Conservation (phyloP, 2,329 filamentous ascomycete genomes). For the Fusarium bulbicola region DNA sequence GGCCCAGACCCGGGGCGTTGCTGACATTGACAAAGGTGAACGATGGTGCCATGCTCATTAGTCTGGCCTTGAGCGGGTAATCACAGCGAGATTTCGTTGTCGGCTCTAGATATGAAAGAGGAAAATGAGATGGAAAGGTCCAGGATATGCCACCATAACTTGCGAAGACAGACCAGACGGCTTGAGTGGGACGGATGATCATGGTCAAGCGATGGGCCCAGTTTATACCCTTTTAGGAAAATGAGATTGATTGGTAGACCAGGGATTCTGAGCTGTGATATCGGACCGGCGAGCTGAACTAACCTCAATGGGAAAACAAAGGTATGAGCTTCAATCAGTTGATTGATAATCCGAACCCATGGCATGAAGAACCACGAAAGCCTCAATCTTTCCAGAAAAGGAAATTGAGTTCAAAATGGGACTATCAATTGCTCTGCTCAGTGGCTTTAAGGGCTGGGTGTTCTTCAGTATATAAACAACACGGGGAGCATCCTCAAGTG, state of each 20-base stretch:
- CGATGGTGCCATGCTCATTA: not conserved
- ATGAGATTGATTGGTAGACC: conserved; percentile 13
- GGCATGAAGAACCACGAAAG: not conserved
- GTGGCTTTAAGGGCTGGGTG: too few species aligned
- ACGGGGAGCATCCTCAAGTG: not conserved
- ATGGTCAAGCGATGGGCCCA: not conserved
- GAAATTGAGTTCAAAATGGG: not conserved
- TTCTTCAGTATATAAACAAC: not conserved
- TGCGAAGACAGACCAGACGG: not conserved
- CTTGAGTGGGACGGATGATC: not conserved
- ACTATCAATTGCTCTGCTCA: rapidly evolving
- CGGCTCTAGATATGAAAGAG: not conserved
- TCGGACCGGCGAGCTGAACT: not conserved
- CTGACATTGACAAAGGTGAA: conserved; percentile 14
- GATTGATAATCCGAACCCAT: not conserved
- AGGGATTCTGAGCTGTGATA: not conserved
- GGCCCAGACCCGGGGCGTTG: conserved; percentile 3
- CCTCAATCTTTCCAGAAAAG: not conserved
- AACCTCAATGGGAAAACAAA: not conserved
- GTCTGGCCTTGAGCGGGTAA: rapidly evolving
- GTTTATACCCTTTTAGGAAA: conserved; percentile 13
- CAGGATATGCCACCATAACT: not conserved
- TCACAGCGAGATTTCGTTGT: rapidly evolving
- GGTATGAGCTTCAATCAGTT: not conserved
- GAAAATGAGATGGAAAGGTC: not conserved